Evolutionary conservation across 2,329 filamentous ascomycete species (phyloP).

Genomic region (Fusarium sp.): DNA sequence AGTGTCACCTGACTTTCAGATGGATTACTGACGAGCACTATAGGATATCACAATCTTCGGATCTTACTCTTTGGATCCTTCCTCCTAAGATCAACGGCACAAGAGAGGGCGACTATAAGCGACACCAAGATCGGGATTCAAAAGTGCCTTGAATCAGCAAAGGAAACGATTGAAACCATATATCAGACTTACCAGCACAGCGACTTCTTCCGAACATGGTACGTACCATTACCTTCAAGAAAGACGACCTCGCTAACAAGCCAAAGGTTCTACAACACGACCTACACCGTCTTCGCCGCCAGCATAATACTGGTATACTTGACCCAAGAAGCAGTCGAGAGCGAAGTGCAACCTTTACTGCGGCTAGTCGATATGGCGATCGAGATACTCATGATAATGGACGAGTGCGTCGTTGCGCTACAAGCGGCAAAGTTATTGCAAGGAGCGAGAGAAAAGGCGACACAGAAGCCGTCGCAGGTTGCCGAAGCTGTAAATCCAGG

Average conservation of each 20-base stretch:
- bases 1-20: too few relatives aligned
- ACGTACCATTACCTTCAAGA: rapidly evolving
- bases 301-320: background rate
- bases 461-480: background rate
- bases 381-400: background rate
- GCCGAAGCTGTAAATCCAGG: background rate
- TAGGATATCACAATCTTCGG: background rate
- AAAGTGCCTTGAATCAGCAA: background rate
- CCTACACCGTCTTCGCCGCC: background rate
- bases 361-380: background rate
- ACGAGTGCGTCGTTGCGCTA: background rate
- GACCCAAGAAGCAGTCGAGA: background rate
- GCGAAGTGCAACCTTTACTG: background rate
- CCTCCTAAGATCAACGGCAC: background rate
- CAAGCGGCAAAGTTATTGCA: background rate
- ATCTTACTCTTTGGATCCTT: background rate
- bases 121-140: background rate
- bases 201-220: background rate
- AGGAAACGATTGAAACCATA: background rate
- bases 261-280: background rate
- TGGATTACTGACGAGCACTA: too few relatives aligned
- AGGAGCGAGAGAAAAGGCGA: background rate
- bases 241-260: rapidly evolving
- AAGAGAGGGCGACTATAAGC: background rate
- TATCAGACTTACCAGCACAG: background rate